phyloP scores from a whole-genome alignment of 768 basidiomycete species.

The Psilocybe sp. region DNA sequence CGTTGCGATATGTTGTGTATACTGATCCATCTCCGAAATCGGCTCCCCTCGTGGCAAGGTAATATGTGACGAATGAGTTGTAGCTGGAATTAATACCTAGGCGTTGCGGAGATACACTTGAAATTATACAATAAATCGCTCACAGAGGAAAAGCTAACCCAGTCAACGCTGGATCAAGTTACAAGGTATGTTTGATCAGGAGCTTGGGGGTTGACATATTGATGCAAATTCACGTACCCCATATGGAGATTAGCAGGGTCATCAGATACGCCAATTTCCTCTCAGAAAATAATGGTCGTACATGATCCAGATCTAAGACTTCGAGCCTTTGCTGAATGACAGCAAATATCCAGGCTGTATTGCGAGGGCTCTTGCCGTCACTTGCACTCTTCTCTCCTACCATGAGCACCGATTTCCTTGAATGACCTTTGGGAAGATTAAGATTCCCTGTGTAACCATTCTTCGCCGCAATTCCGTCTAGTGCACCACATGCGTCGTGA shows the following conservation, averaged over 20 bases:
- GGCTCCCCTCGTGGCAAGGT: conserved; percentile 60
- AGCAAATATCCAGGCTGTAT: conserved; percentile 16
- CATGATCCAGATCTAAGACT: conserved; percentile 29
- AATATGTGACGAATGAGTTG: conserved; percentile 28
- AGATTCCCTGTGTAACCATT: conserved; percentile 32
- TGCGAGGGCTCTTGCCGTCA: conserved; percentile 26
- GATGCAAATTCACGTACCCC: conserved; percentile 28
- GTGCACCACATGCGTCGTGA: conserved; percentile 55
- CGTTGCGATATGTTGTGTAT: conserved; percentile 75
- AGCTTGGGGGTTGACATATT: background rate
- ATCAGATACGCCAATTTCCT: conserved; percentile 66
- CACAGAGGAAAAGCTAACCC: conserved; percentile 53
- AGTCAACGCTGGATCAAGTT: conserved; percentile 52
- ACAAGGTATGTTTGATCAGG: too few relatives aligned
- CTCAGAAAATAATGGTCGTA: conserved; percentile 63
- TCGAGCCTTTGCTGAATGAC: conserved; percentile 8
- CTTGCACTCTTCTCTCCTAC: too few relatives aligned
- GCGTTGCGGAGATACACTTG: background rate
- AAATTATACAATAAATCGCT: conserved; percentile 50
- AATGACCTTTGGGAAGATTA: too few relatives aligned
- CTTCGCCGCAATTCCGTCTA: conserved; percentile 59
- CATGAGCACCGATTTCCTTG: too few relatives aligned
- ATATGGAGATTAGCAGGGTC: conserved; percentile 52
- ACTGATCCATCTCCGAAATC: conserved; percentile 67
- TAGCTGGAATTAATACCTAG: conserved; percentile 15